Percentiles rank a stretch among this genome's conserved stretches.
phyloP scores from a whole-genome alignment of 257 asterid genomes.

The Gentiana macrophylla region DNA sequence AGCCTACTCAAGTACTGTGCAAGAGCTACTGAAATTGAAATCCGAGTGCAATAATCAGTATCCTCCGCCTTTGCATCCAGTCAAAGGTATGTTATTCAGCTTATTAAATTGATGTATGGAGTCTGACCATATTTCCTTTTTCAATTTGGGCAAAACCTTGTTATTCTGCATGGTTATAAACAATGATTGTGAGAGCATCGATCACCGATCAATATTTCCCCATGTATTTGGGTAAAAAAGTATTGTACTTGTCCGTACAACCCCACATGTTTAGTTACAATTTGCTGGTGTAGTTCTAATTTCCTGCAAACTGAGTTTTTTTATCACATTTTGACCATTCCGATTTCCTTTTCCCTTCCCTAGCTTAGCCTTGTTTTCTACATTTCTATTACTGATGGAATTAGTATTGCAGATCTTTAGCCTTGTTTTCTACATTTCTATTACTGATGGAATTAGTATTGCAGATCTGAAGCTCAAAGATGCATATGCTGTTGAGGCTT shows the following conservation, averaged over 20 bases:
- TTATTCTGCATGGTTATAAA: too few species aligned
- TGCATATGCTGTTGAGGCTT: constrained; percentile 46
- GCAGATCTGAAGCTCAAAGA: constrained; percentile 89
- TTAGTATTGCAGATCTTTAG: constrained; percentile 36
- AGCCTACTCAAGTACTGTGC: constrained; percentile 76
- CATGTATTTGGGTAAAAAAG: too few species aligned
- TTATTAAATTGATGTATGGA: neutral
- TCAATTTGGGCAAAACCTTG: neutral
- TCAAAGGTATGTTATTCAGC: constrained; percentile 43
- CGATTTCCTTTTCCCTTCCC: neutral
- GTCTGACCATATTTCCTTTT: neutral
- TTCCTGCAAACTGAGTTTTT: too few species aligned
- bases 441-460: constrained; percentile 1
- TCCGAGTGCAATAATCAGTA: constrained; percentile 66
- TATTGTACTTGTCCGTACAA: too few species aligned
- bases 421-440: neutral
- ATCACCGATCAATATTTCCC: too few species aligned
- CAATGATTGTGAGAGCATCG: too few species aligned
- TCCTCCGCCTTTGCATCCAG: constrained; percentile 89
- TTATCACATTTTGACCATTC: neutral
- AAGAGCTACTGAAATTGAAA: constrained; percentile 52
- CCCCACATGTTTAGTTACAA: too few species aligned
- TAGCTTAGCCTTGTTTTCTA: too few species aligned
- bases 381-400: constrained; percentile 1
- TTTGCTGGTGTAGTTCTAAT: too few species aligned